phyloP scores from a whole-genome alignment of 2,329 filamentous ascomycete species.

The Lachnellula suecica region DNA sequence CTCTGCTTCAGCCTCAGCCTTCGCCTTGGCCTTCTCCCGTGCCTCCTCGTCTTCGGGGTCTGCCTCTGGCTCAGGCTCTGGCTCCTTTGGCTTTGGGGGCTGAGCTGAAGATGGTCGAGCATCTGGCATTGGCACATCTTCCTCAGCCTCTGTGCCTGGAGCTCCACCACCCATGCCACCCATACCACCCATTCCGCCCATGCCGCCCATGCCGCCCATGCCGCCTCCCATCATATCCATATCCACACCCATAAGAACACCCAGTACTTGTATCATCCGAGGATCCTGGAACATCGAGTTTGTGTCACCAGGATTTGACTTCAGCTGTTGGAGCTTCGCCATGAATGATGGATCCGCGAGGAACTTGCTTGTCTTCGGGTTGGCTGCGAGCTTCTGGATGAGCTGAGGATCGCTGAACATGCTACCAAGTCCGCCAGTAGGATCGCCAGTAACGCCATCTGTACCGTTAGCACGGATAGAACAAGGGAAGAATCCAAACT shows the following conservation, averaged over 20 bases:
- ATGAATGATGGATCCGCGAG: conserved; percentile 87
- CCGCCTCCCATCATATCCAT: conserved; percentile 62
- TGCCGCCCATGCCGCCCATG: conserved; percentile 34
- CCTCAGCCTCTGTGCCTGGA: conserved; percentile 52
- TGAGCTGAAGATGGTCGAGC: conserved; percentile 43
- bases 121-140: conserved; percentile 80
- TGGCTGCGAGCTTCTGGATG: conserved; percentile 84
- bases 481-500: conserved; percentile 2
- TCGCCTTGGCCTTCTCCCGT: conserved; percentile 80
- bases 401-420: conserved; percentile 95
- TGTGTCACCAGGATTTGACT: conserved; percentile 76
- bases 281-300: conserved; percentile 85
- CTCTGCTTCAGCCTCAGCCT: conserved; percentile 89
- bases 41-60: conserved; percentile 80
- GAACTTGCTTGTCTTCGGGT: conserved; percentile 86
- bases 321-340: conserved; percentile 79
- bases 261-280: conserved; percentile 89
- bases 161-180: conserved; percentile 40
- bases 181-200: conserved; percentile 44
- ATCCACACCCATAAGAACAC: conserved; percentile 89
- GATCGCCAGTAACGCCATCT: conserved; percentile 55
- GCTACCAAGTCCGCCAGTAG: conserved; percentile 74
- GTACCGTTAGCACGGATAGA: conserved; percentile 9
- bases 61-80: conserved; percentile 60
- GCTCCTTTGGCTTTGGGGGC: conserved; percentile 48